Evolutionary conservation across 1,284 basidiomycete species (phyloP).

Genomic region (Tilletia setariae): DNA sequence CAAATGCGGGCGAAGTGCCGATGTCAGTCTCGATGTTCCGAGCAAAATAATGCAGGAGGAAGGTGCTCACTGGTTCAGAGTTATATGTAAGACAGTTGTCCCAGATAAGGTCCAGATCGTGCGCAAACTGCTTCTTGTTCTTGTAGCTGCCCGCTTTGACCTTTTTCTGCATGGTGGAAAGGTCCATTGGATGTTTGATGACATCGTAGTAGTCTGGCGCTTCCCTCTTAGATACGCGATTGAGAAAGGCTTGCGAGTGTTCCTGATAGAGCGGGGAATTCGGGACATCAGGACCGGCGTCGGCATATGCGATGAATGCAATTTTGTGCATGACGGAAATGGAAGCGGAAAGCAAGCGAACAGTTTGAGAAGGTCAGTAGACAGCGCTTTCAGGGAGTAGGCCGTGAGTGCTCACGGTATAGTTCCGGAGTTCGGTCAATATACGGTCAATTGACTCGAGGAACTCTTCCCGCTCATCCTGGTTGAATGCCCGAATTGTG

Average conservation of each 20-base stretch:
- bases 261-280: constrained; percentile 27
- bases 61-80: constrained; percentile 68
- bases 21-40: not conserved
- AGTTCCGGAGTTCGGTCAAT: constrained; percentile 49
- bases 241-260: constrained; percentile 49
- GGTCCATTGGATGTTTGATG: constrained; percentile 68
- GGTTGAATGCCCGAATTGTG: not conserved
- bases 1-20: not conserved
- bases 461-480: constrained; percentile 51
- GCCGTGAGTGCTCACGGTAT: constrained; percentile 29
- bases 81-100: constrained; percentile 92
- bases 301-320: too few relatives aligned
- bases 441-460: constrained; percentile 51
- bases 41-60: constrained; percentile 61
- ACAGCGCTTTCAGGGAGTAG: too few relatives aligned
- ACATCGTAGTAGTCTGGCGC: constrained; percentile 54
- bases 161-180: constrained; percentile 85
- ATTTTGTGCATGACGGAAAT: too few relatives aligned
- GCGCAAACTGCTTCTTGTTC: constrained; percentile 85
- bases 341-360: too few relatives aligned
- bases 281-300: too few relatives aligned
- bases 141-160: constrained; percentile 84
- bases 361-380: too few relatives aligned
- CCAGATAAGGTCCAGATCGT: constrained; percentile 95
- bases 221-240: constrained; percentile 50